Base-by-base conservation (phyloP, 78 protist species). In the Dictyostelium purpureum region DNA sequence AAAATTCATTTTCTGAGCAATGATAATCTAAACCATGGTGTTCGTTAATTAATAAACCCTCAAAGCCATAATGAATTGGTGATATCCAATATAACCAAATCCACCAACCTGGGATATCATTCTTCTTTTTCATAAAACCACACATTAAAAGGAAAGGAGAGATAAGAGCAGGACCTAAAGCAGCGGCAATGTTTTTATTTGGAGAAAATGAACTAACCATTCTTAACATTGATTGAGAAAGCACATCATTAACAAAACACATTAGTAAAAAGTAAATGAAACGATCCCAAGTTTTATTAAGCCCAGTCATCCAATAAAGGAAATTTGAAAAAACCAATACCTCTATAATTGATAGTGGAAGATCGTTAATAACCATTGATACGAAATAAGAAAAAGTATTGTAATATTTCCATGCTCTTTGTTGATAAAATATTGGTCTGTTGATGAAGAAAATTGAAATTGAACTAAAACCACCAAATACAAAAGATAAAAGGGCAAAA, bases 21-120 rank as follows among this genome's bases (percentile, higher is more conserved):
- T 75, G 63, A 42, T 78, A 76, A 1, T 10, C 2, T 10, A 59
- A 6, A 38, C 80, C 90, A 42, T 28, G 21, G 12, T 73, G 79
- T 52, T 90, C 87, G 35, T 90, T 90, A 18, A 52, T 19, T 33
- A 74, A 16, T 37, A 90, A 18, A 18, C 91, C 95, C 69, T 90
- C 95, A 31, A 81, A 75, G 3, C 47, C 79, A 61, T 90, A 90
- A 28, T 90, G 89, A 42, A 70, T 40, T 6, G 88, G 88, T 28
- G 95, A 80, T 19, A 79, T 79, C 95, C 95, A 90, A 24, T 90
- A 90, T 1, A 56, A 11, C 89, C 90, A 90, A 2, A 57, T 26
- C 88, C 88, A 90, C 54, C 75, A 78, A 35, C 43, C 21, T 69
- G 94, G 94, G 45, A 88, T 88, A 38, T 59, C n/a, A 24, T 37